These are phyloP conservation scores for Lichtheimia corymbifera DNA, from an alignment of 371 early-diverging fungal genomes.

Conservation along the genomic window DNA sequence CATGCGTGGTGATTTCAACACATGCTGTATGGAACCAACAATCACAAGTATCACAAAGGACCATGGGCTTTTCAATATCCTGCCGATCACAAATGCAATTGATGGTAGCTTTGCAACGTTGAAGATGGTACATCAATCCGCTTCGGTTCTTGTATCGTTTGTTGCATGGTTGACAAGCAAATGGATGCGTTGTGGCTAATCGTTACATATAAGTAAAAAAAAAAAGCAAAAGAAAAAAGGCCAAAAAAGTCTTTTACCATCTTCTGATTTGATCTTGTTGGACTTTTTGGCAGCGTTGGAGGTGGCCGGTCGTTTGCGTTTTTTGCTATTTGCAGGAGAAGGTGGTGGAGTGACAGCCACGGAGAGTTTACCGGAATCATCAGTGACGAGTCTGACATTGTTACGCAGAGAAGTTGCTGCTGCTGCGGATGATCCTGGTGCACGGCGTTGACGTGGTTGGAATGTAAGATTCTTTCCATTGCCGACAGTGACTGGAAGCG, in stretches of 20 bases:
- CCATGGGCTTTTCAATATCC: constrained; percentile 20
- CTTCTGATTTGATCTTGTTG: no score
- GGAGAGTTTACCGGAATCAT: background rate
- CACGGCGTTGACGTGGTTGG: constrained; percentile 1
- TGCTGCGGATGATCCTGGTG: background rate
- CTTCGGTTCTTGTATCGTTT: constrained; percentile 49
- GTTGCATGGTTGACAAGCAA: constrained; percentile 48
- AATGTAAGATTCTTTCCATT: constrained; percentile 19
- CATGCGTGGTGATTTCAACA: constrained; percentile 12
- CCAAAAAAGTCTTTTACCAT: no score
- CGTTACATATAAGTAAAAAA: no score
- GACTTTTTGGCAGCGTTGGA: no score
- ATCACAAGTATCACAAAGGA: constrained; percentile 56
- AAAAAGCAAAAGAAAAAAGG: no score
- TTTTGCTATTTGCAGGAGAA: background rate
- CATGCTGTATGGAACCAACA: constrained; percentile 61
- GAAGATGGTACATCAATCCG: constrained; percentile 44
- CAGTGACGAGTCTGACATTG: background rate
- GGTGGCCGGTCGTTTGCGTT: background rate
- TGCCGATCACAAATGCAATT: constrained; percentile 10
- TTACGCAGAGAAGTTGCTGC: background rate
- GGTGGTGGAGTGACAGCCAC: background rate
- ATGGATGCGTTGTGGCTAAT: constrained; percentile 7
- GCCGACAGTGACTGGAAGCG: constrained; percentile 17
- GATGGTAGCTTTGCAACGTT: constrained; percentile 34